Base-by-base conservation (phyloP, 192 early-diverging fungal genomes). In the Phycomyces nitens region DNA sequence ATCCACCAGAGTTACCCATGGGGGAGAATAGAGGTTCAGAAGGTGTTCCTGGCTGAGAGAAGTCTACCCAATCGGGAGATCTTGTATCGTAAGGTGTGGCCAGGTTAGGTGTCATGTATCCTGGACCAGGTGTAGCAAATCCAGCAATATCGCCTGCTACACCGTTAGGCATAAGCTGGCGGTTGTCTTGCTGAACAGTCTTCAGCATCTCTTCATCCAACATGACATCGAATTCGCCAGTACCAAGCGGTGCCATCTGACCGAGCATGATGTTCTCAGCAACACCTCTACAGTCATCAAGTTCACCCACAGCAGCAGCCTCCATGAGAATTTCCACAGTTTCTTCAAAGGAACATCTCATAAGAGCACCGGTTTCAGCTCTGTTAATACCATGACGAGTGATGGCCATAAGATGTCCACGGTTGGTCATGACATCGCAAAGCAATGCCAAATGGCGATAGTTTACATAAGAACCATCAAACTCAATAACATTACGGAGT, bases 291-390 rank as follows among this genome's bases (percentile, higher is more conserved):
- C 95, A 98, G 74, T 94, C 92, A 76, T 99, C 97, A 51, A 93
- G 34, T 68, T 95, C 91, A 60, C 94, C 97, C 20, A 85, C 84
- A 41, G 89, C 86, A 5, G 97, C 94, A 4, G 95, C 93, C 38
- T 97, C 94, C 84, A 99, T 90, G 65, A 99, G 84, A 73, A 97
- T 89, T 79, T 99, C 97, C 0, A 99, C 97, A 0, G 97, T 98
- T 80, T 99, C 97, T 79, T 99, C 97, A 58, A 99, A 99, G 10
- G 97, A 95, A 60, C 91, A 92, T 41, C 95, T 86, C 82, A 96
- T 94, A 52, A 99, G 77, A 10, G 92, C 94, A 51, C 94, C 94
- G 1, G 94, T 90, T 66, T 96, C 94, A 16, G 94, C 88, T 42
- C 95, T 85, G 76, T 97, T 99, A 73, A 99, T 99, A 72, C 97